A percentile compares a stretch with the other conserved stretches of the same genome.
phyloP scores from a whole-genome alignment of 371 early-diverging fungal genomes.

The Fennellomyces sp. region DNA sequence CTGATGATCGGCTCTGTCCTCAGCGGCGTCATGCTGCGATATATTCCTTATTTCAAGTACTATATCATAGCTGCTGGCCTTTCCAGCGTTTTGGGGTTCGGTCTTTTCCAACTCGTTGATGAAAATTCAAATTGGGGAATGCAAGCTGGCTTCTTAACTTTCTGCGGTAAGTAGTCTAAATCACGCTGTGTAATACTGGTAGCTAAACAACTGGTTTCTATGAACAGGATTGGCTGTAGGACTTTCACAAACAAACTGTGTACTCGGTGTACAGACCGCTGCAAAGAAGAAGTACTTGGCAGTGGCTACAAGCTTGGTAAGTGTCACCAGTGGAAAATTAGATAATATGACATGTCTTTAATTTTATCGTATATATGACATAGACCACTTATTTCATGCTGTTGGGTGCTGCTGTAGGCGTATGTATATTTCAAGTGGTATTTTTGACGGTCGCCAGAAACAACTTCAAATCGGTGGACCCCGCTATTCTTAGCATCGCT shows the following conservation, averaged over 20 bases:
- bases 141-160: slow-evolving; percentile 43
- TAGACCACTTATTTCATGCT: slow-evolving; percentile 38
- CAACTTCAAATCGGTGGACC: slow-evolving; percentile 18
- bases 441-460: slow-evolving; percentile 18
- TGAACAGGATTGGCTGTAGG: slow-evolving; percentile 54
- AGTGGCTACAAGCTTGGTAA: slow-evolving; percentile 59
- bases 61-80: slow-evolving; percentile 28
- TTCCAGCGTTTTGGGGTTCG: slow-evolving; percentile 36
- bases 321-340: too few species aligned
- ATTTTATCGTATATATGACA: background rate
- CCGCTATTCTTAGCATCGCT: slow-evolving; percentile 20
- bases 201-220: background rate
- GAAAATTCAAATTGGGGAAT: slow-evolving; percentile 34
- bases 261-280: slow-evolving; percentile 60
- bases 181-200: slow-evolving; percentile 16
- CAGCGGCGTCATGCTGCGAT: slow-evolving; percentile 20
- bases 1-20: slow-evolving; percentile 38
- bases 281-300: slow-evolving; percentile 59
- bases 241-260: slow-evolving; percentile 60
- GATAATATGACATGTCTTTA: background rate
- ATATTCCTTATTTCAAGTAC: slow-evolving; percentile 30
- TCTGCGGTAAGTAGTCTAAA: slow-evolving; percentile 17
- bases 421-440: slow-evolving; percentile 38
- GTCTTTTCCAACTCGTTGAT: slow-evolving; percentile 38
- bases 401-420: slow-evolving; percentile 38